Evolutionary conservation across 768 basidiomycete genomes (phyloP), one percentile per base, ranked within the genome.

Genomic region (Amanita brunnescens): DNA sequence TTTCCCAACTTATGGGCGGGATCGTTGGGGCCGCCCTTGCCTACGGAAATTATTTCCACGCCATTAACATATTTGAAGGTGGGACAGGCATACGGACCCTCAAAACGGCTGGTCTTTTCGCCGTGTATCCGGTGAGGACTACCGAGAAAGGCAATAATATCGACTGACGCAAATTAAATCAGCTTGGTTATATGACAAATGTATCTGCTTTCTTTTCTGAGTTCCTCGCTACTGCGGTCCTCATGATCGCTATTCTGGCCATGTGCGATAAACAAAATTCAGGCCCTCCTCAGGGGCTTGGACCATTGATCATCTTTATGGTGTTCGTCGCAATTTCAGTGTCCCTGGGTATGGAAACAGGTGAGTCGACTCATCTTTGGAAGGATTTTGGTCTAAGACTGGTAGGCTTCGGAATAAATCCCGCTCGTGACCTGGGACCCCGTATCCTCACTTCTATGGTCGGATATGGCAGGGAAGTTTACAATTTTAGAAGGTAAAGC

Each of bases 21-120:
- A 59, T 86, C 16, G 68, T 76, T 52, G 87, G 83, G 13, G 78
- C 76, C 16, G 76, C 75, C 6, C 65, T 83, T 21, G 64, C 81
- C 20, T 87, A 86, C 59, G 83, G 73, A 5, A 81, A 81, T 61
- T 87, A 85, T 58, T 75, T 78, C 60, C 79, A 84, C 58, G 84
- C 83, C 30, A 84, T 89, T 56, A 74, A 79, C 59, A 58, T 83
- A 38, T 73, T 72, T 54, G 85, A 87, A 61, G 83, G 84, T 20
- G 80, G 79, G 3, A 51, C 63, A 14, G 62, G 68, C 38, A 61
- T 79, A 21, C 75, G 83, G 16, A 84, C 80, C 3, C 68, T 81
- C 55, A 58, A 57, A 46, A 84, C 85, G 0, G 85, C 76, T 4
- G 61, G 69, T 33, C 64, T 84, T 45, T 83, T 87, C 54, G 72